Conservation (phyloP, 2,329 filamentous ascomycete genomes). For the Talaromyces amestolkiae region DNA sequence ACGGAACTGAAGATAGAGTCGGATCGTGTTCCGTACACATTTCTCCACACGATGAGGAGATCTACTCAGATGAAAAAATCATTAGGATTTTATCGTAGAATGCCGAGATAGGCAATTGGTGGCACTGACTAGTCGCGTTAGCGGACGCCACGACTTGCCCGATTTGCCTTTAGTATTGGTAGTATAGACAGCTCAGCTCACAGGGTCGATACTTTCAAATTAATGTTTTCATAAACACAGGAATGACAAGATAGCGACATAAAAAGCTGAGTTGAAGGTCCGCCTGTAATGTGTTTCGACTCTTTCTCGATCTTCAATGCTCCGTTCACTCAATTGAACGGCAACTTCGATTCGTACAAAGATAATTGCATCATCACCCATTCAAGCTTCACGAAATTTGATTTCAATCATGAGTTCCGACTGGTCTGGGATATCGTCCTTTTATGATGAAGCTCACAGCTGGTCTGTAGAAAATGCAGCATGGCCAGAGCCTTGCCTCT, state of each 20-base stretch:
- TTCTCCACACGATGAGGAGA: too few species aligned
- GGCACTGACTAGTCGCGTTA: background rate
- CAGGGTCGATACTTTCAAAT: background rate
- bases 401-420: background rate
- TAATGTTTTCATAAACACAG: background rate
- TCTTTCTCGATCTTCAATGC: background rate
- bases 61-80: too few species aligned
- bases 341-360: background rate
- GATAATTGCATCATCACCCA: background rate
- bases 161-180: background rate
- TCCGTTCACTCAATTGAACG: background rate
- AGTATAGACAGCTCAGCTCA: background rate
- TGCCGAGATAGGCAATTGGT: constrained; percentile 8
- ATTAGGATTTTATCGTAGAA: background rate
- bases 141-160: background rate
- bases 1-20: too few species aligned
- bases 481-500: background rate
- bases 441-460: background rate
- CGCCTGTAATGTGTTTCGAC: background rate
- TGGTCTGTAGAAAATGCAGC: background rate
- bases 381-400: background rate
- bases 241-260: background rate
- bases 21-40: too few species aligned
- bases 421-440: background rate
- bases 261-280: background rate